These are phyloP conservation scores for Phytophthora colocasiae DNA, from an alignment of 352 stramenopile species.

Conservation along the genomic window DNA sequence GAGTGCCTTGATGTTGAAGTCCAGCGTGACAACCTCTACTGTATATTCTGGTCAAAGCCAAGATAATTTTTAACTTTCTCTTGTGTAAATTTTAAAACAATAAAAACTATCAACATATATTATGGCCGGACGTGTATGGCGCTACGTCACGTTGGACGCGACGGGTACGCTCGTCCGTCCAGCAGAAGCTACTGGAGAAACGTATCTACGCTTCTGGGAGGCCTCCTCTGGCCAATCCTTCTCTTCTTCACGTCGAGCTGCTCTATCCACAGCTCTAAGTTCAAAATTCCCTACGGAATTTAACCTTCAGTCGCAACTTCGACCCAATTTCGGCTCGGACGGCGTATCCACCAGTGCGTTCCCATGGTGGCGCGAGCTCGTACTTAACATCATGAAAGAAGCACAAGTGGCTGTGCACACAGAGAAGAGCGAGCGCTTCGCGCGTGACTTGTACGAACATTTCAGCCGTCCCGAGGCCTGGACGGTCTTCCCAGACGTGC, in stretches of 20 bases:
- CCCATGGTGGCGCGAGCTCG: conserved; percentile 65
- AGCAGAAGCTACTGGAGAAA: conserved; percentile 49
- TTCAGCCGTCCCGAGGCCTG: conserved; percentile 62
- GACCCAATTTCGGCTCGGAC: conserved; percentile 64
- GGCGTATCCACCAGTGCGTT: conserved; percentile 30
- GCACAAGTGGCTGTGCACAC: conserved; percentile 14
- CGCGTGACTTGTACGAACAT: conserved; percentile 57
- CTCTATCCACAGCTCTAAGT: conserved; percentile 33
- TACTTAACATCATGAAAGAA: conserved; percentile 51
- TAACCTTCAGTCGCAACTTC: conserved; percentile 16
- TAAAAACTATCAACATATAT: background rate
- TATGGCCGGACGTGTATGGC: conserved; percentile 27
- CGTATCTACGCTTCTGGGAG: conserved; percentile 62
- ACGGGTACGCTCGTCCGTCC: conserved; percentile 75
- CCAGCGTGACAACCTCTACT: too few species aligned
- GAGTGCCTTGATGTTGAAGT: too few species aligned
- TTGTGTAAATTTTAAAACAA: too few species aligned
- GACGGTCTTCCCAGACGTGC: conserved; percentile 66
- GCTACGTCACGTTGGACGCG: conserved; percentile 71
- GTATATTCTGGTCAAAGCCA: too few species aligned
- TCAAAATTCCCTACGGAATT: conserved; percentile 56
- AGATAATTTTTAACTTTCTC: too few species aligned
- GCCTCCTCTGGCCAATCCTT: conserved; percentile 33
- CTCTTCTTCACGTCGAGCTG: conserved; percentile 25
- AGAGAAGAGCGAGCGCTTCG: conserved; percentile 47